phyloP scores from a whole-genome alignment of 768 basidiomycete species.

The Boletus sensibilis region DNA sequence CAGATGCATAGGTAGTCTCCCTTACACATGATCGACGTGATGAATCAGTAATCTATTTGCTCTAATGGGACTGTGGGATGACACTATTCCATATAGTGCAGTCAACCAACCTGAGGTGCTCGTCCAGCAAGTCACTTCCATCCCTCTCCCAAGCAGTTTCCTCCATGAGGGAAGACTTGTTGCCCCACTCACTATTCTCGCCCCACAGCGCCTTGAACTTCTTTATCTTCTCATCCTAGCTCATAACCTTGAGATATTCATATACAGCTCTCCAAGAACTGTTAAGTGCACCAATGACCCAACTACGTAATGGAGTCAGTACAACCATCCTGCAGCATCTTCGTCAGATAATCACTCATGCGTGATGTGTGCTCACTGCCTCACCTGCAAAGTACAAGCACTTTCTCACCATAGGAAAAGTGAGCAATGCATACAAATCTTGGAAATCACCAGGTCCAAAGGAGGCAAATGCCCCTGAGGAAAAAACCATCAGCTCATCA shows the following conservation, averaged over 20 bases:
- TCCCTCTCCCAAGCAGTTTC: background rate
- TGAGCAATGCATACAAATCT: slow-evolving; percentile 32
- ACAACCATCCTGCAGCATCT: accelerated
- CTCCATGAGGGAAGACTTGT: background rate
- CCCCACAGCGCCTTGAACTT: slow-evolving; percentile 31
- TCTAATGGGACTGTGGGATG: background rate
- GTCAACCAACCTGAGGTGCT: slow-evolving; percentile 1
- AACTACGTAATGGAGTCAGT: slow-evolving; percentile 18
- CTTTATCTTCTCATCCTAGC: slow-evolving; percentile 5
- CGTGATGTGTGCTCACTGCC: slow-evolving; percentile 36
- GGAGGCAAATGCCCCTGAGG: slow-evolving; percentile 36
- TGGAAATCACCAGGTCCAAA: slow-evolving; percentile 41
- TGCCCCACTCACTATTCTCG: slow-evolving; percentile 29
- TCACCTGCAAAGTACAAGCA: slow-evolving; percentile 14
- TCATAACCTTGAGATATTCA: slow-evolving; percentile 20
- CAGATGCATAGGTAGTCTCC: background rate
- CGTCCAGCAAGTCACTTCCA: background rate
- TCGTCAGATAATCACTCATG: slow-evolving; percentile 20
- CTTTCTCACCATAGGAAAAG: slow-evolving; percentile 24
- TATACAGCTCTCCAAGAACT: slow-evolving; percentile 37
- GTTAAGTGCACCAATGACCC: slow-evolving; percentile 40
- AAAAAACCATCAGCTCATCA: background rate
- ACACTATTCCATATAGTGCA: background rate
- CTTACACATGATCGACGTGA: background rate
- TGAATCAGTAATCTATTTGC: background rate